Conservation (phyloP, 2,329 filamentous ascomycete species). For the Alternaria solani region DNA sequence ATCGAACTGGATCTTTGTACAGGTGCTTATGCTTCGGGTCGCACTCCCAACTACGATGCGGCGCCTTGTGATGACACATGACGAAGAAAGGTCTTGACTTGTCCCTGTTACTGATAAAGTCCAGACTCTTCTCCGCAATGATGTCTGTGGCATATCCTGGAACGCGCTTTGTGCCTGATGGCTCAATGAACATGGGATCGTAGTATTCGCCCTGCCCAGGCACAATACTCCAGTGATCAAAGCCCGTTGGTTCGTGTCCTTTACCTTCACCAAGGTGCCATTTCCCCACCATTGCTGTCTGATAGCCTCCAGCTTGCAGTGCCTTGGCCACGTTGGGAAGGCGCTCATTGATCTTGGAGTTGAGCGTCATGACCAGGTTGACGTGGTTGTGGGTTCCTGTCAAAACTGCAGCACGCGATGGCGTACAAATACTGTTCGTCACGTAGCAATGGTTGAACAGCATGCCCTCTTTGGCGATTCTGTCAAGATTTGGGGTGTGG, state of each 20-base stretch:
- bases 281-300: conserved; percentile 63
- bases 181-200: conserved; percentile 60
- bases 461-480: conserved; percentile 60
- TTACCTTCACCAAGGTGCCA: conserved; percentile 63
- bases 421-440: conserved; percentile 63
- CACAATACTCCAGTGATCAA: conserved; percentile 58
- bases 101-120: conserved; percentile 33
- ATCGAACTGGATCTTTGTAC: conserved; percentile 56
- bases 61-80: conserved; percentile 67
- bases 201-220: conserved; percentile 63
- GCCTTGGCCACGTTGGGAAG: conserved; percentile 63
- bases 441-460: conserved; percentile 64
- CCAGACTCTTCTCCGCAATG: conserved; percentile 60
- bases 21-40: conserved; percentile 59
- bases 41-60: conserved; percentile 63
- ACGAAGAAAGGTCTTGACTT: conserved; percentile 58
- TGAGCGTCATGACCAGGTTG: conserved; percentile 61
- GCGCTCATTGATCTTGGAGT: conserved; percentile 59
- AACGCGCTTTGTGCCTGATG: conserved; percentile 41
- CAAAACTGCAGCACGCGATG: conserved; percentile 60
- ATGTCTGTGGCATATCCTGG: conserved; percentile 62
- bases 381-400: conserved; percentile 63
- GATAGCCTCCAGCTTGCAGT: conserved; percentile 57
- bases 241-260: conserved; percentile 57
- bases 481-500: conserved; percentile 61